These are phyloP conservation scores for Trametes elegans DNA, from an alignment of 768 basidiomycete genomes.

Conservation along the genomic window DNA sequence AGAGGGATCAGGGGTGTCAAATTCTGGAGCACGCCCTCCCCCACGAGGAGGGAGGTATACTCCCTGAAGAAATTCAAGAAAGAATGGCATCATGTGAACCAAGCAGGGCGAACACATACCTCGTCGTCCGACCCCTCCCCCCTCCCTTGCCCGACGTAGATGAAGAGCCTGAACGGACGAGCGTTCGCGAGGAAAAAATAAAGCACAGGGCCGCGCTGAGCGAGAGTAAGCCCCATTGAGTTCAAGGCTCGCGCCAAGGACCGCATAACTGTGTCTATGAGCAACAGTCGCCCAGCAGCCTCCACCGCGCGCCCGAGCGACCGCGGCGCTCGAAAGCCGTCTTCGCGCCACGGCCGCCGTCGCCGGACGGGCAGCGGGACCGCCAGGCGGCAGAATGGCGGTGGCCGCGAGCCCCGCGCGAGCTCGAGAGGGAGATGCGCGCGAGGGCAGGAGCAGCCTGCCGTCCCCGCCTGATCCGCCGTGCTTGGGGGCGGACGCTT, in stretches of 20 bases:
- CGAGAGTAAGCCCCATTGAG: constrained; percentile 93
- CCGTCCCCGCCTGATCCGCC: constrained; percentile 56
- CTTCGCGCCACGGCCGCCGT: constrained; percentile 61
- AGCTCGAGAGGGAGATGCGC: constrained; percentile 22
- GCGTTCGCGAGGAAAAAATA: constrained; percentile 59
- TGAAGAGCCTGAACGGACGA: constrained; percentile 32
- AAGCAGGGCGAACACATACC: constrained; percentile 10
- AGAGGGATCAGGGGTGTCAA: constrained; percentile 49
- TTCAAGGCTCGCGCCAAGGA: constrained; percentile 58
- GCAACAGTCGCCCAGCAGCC: constrained; percentile 54
- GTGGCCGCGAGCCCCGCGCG: constrained; percentile 42
- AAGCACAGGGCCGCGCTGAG: constrained; percentile 48
- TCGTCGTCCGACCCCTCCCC: background rate
- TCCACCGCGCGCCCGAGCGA: constrained; percentile 43
- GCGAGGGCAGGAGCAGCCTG: constrained; percentile 30
- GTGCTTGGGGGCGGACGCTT: constrained; percentile 74
- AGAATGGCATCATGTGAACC: constrained; percentile 50
- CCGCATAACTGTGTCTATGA: constrained; percentile 91
- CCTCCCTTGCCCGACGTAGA: constrained; percentile 36
- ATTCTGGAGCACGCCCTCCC: constrained; percentile 70
- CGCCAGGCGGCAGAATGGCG: constrained; percentile 31
- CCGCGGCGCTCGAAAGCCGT: constrained; percentile 58
- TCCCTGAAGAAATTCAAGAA: constrained; percentile 93
- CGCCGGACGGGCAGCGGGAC: constrained; percentile 52
- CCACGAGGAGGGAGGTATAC: constrained; percentile 49